Base-by-base conservation (phyloP, 2,329 filamentous ascomycete species). In the Colletotrichum siamense region DNA sequence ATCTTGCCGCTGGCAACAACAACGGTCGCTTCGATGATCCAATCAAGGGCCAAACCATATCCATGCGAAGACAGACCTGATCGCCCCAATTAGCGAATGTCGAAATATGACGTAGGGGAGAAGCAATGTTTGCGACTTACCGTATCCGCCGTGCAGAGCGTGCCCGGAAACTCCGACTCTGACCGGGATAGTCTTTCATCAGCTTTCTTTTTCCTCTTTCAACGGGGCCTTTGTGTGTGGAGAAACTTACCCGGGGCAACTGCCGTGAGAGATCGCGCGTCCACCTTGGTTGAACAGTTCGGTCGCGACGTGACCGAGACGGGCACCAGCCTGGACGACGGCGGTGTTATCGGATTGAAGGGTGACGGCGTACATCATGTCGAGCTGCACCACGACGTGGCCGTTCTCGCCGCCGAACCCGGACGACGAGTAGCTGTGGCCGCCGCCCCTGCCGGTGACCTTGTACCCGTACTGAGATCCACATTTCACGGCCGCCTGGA, bases 361-460 rank as follows among this genome's bases (percentile, higher is more conserved):
- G 1, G 82, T 80, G 8, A 90, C 84, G 28, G 83, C 82, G 76
- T 87, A 86, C 78, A 90, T 85, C 22, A 84, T 81, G 77, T 87
- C 82, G 67, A 91, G 82, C 78, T 88, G 86, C 34, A 91, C 85
- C 9, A 88, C 84, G 78, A 90, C 81, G 57, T 86, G 84, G 5
- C 88, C 88, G 73, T 90, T 83, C 79, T 88, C 85, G 9, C 88
- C 88, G 34, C 88, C 88, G 1, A 88, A 84, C 6, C 87, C 87
- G 75, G 86, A 87, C 0, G 86, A 88, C 1, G 86, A 88, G 77
- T 90, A 91, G 5, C 86, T 88, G 80, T 91, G 89, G 6, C 89
- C 89, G 34, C 89, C 89, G 69, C 86, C 86, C 77, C 87, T 88
- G 34, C 88, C 86, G 67, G 87, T 88, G 16, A 89, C 87, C 80